Base-by-base conservation (phyloP, 225 moss, liverwort and hornwort genomes). In the Marchantia polymorpha region DNA sequence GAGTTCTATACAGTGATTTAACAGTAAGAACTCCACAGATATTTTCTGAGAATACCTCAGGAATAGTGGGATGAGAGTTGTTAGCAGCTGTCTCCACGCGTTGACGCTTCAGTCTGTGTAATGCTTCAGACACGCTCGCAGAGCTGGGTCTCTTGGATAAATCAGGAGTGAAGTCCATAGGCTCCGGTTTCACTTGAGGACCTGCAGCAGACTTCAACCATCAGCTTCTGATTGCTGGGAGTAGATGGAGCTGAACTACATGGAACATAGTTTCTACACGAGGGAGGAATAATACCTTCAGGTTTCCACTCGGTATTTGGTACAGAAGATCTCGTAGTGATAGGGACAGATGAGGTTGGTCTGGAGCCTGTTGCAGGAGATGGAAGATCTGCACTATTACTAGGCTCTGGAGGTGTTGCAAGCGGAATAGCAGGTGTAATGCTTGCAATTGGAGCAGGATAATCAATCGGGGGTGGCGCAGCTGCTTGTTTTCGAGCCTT, bases 381-480 rank as follows among this genome's bases (percentile, higher is more conserved):
- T 9, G 64, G 7, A 19, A 75, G 31, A 0, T 81, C 81, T 59
- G 11, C 23, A 46, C 23, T 31, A 49, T 51, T 58, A 50, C 54
- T 71, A 72, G 75, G 27, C 1, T 81, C 73, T 1, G 67, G 72
- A 54, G 29, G 63, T 65, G 78, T 25, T n/a, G n/a, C 13, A 39
- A 56, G 72, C 60, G 77, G 69, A 60, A 46, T 46, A 46, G 51
- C 11, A 30, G 86, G 81, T 69, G 63, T 79, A 26, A 82, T 11
- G 55, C 79, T 84, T 52, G 84, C 83, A 53, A 83, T 72, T 2
- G 82, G 85, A 5, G 83, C 51, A 83, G 88, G 85, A 17, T 79
- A 82, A 7, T 86, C 86, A 26, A 85, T 31, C 10, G 76, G 60
- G 6, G 74, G 69, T 76, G 72, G 19, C 7, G 48, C 39, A 7